These are phyloP conservation scores for Fusarium clavum DNA, from an alignment of 2,329 filamentous ascomycete species.

Conservation along the genomic window DNA sequence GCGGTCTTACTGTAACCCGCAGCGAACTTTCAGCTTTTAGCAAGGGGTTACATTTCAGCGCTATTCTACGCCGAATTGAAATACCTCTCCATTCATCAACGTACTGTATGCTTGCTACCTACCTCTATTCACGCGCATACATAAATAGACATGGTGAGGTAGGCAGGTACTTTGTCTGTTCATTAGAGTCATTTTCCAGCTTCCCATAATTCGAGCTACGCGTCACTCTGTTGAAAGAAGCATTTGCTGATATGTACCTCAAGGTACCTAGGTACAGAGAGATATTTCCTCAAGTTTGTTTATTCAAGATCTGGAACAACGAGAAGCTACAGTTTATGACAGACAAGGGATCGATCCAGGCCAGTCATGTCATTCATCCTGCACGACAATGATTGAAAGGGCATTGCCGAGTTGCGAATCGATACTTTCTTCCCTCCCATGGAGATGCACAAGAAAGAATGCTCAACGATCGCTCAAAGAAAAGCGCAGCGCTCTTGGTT, in stretches of 20 bases:
- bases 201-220: neutral
- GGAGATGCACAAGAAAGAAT: neutral
- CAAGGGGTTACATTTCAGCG: conserved; percentile 31
- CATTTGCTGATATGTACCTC: neutral
- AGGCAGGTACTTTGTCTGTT: neutral
- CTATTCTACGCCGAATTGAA: conserved; percentile 22
- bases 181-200: neutral
- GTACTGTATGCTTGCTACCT: neutral
- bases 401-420: neutral
- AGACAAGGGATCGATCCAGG: neutral
- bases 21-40: conserved; percentile 2
- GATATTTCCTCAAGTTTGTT: neutral
- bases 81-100: neutral
- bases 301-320: neutral
- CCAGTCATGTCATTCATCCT: neutral
- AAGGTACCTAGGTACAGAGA: neutral
- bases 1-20: neutral
- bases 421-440: neutral
- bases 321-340: neutral
- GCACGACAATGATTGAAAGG: neutral
- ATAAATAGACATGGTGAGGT: neutral
- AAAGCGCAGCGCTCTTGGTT: neutral
- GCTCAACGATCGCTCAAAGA: neutral
- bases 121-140: neutral
- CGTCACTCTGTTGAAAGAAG: neutral